Evolutionary conservation across 345 rosid species (phyloP), one percentile per base, ranked within the genome.

Genomic region (Theobroma cacao): DNA sequence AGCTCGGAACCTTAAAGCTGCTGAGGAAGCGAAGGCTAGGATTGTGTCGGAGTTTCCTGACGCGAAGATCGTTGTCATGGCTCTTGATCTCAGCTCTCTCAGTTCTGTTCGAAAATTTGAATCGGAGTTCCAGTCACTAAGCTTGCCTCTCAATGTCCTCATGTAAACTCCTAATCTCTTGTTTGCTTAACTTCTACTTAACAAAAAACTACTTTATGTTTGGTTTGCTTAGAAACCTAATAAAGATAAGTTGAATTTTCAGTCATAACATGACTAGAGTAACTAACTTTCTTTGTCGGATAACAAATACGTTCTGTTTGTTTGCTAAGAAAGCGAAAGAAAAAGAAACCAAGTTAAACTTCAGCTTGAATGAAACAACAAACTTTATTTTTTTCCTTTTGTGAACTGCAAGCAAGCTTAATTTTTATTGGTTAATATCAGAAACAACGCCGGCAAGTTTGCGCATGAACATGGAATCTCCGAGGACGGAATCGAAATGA

Each of bases 401-500:
- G 31, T 74, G 41, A 80, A 78, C 36, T 60, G 56, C 78, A 75
- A 66, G 70, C 10, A 50, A 83, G 20, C 38, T 75, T 80, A n/a
- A n/a, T n/a, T 48, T 70, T n/a, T 55, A 61, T 75, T 34, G 63
- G 43, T 60, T 30, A 18, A 75, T 74, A 60, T 50, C 88, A 97
- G 98, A 92, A 94, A 97, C 82, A 97, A 97, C 85, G 98, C 98
- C 31, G 98, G 98, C 15, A 93, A 84, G 80, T 91, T 94, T 74
- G 90, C 98, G 9, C 91, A 90, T 91, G 85, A 91, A 85, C 98
- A 94, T 89, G 95, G 89, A 72, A 84, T 94, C 70, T 90, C 98
- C 9, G 98, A 94, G 83, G 98, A 97, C 82, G 98, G 98, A 65
- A 87, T 97, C 82, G 99, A 97, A 92, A 93, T 97, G 98, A 92